Conservation (phyloP, 768 basidiomycete species). For the Suillus luteus region DNA sequence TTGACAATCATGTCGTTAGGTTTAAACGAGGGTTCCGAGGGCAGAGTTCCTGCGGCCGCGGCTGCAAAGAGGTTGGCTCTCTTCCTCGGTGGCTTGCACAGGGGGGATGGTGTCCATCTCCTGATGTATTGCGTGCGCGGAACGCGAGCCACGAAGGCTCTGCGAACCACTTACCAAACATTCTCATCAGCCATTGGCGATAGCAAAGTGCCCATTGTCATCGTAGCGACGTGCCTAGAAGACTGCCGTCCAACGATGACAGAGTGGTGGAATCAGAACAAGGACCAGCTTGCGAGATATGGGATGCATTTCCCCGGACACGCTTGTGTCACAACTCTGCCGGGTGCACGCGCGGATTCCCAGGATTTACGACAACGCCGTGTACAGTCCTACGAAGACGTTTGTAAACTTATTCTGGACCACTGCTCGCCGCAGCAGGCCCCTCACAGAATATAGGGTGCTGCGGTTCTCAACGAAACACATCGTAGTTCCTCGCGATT, state of each 20-base stretch:
- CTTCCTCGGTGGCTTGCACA: conserved; percentile 35
- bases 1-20: conserved; percentile 16
- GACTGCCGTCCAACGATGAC: conserved; percentile 31
- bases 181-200: conserved; percentile 29
- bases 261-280: conserved; percentile 39
- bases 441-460: background rate
- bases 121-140: conserved; percentile 33
- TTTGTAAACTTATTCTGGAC: conserved; percentile 1
- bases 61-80: conserved; percentile 30
- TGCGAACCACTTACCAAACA: conserved; percentile 24
- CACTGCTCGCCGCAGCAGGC: background rate
- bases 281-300: conserved; percentile 25
- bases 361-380: conserved; percentile 13
- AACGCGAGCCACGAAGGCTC: conserved; percentile 20
- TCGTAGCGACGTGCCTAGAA: conserved; percentile 32
- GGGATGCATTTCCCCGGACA: conserved; percentile 36
- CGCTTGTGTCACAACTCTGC: conserved; percentile 38
- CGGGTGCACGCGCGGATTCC: background rate
- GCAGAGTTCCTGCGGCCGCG: conserved; percentile 26
- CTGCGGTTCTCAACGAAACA: background rate
- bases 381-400: background rate
- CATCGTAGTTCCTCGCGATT: background rate
- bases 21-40: conserved; percentile 34
- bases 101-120: conserved; percentile 27
- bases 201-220: conserved; percentile 26